Evolutionary conservation across 202 grass and related monocot species (phyloP), one percentile per base, ranked within the genome.

Genomic region (Alloteropsis angusta): DNA sequence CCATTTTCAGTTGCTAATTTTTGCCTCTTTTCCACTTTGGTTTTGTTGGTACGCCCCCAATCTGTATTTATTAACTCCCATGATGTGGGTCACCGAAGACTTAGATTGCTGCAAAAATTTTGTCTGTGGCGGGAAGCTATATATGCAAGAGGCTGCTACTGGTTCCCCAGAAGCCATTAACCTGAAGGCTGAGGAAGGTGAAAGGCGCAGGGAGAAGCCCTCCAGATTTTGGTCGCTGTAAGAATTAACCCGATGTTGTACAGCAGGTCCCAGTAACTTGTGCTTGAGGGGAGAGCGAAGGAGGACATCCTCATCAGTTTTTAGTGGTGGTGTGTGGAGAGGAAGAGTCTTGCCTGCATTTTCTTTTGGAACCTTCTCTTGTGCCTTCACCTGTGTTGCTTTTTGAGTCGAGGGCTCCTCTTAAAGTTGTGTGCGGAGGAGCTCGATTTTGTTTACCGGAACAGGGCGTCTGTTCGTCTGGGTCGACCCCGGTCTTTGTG

Each of bases 221-320:
- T 87, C 79, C 46, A 87, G 85, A 88, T 93, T 97, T 93, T 97
- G 87, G 80, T 89, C 82, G 44, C 62, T 77, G 56, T 85, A 77
- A 91, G 70, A 79, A 80, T 89, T 90, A 86, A 87, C 79, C 73
- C 59, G 26, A 68, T 87, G 82, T 80, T 93, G 94, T 97, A 97
- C 91, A 97, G 87, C 87, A 85, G 83, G 83, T 90, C 80, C 68
- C 67, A 55, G 75, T 91, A 86, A 85, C 77, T n/a, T n/a, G 54
- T 81, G 81, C 73, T n/a, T 44, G 76, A 34, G 79, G 68, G 37
- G 72, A 61, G 84, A 74, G 58, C 30, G 68, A 60, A 68, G 26
- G 35, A 7, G 41, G 58, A 67, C 68, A 67, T 67, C 50, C 39
- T 72, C 59, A 78, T 83, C 80, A 68, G 49, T 67, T 83, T 82